Percentiles rank a stretch among this genome's conserved stretches.
Evolutionary conservation across 768 basidiomycete species (phyloP).

Genomic region (Mycena leptocephala): DNA sequence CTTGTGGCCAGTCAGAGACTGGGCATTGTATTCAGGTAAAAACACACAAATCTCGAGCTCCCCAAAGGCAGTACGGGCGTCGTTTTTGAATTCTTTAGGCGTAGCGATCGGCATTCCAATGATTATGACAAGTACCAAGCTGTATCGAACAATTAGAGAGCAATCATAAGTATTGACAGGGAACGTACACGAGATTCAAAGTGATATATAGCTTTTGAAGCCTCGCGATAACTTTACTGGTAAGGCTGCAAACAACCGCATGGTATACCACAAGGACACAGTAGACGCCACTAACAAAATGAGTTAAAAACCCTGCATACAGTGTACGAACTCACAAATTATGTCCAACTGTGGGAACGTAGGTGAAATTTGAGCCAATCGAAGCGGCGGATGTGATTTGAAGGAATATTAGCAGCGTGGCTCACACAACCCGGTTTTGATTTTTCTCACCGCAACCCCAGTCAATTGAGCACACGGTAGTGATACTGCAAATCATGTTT

Average conservation of each 20-base stretch:
- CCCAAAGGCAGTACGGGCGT: neutral
- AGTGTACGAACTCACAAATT: conserved; percentile 39
- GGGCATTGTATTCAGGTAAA: conserved; percentile 11
- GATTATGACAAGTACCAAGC: neutral
- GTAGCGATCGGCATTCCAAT: neutral
- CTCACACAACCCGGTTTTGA: too few relatives aligned
- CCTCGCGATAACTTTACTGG: conserved; percentile 67
- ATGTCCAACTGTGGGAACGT: conserved; percentile 41
- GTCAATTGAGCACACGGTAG: conserved; percentile 44
- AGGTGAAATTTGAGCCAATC: conserved; percentile 47
- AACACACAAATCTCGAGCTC: neutral
- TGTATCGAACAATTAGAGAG: neutral
- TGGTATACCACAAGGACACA: conserved; percentile 64
- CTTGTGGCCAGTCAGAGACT: conserved; percentile 60
- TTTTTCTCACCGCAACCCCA: neutral
- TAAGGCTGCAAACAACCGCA: conserved; percentile 68
- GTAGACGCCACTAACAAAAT: conserved; percentile 62
- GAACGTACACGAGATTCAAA: conserved; percentile 52
- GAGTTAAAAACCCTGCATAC: neutral
- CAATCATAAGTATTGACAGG: neutral
- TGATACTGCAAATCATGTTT: conserved; percentile 65
- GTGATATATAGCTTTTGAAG: conserved; percentile 63
- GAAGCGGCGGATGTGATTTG: conserved; percentile 63
- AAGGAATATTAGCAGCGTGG: conserved; percentile 47
- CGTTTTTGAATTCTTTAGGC: neutral